Base-by-base conservation (phyloP, 2,329 filamentous ascomycete species). In the Aureobasidium sp. region DNA sequence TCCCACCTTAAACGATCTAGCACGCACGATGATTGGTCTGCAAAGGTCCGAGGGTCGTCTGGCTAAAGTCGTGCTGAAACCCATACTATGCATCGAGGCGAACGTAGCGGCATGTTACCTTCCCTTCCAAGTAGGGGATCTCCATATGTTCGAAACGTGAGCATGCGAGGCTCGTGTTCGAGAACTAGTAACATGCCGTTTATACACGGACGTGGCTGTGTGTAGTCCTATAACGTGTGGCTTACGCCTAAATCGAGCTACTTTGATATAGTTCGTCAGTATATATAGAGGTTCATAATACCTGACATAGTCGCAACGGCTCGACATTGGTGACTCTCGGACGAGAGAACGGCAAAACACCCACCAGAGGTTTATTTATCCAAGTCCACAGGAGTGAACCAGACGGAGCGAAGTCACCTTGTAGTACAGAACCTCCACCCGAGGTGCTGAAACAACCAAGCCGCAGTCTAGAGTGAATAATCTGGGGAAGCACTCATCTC, bases 11-110 rank as follows among this genome's bases (percentile, higher is more conserved):
- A 33, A 33, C 12, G 17, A 22, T 12, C 15, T 24, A 45, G 40
- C 6, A 39, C 39, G 27, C 45, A 35, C 40, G 50, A 1, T 45
- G 39, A 45, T 57, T 57, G 53, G 53, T 11, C 3, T 24, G 24
- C 15, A 17, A 33, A 45, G 24, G n/a, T 57, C 39, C 53, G 40
- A 45, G 24, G 24, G 37, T 57, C 53, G 53, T 57, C 53, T 57
- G 53, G 53, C 53, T 57, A 57, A 57, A 57, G 39, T 57, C 53
- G 52, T 9, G 27, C 35, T 57, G 53, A 57, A 57, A 57, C 53
- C 35, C 40, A 54, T 42, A 54, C 50, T 54, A 31, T 42, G 35
- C 35, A 19, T 40, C 50, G 50, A 54, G 37, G 50, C 50, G 37
- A 54, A 54, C 50, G 11, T 54, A 54, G 50, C 24, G 31, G 50